A percentile compares a stretch with the other conserved stretches of the same genome.
Conservation (phyloP, 2,329 filamentous ascomycete species). For the Paracamarosporium sp. region DNA sequence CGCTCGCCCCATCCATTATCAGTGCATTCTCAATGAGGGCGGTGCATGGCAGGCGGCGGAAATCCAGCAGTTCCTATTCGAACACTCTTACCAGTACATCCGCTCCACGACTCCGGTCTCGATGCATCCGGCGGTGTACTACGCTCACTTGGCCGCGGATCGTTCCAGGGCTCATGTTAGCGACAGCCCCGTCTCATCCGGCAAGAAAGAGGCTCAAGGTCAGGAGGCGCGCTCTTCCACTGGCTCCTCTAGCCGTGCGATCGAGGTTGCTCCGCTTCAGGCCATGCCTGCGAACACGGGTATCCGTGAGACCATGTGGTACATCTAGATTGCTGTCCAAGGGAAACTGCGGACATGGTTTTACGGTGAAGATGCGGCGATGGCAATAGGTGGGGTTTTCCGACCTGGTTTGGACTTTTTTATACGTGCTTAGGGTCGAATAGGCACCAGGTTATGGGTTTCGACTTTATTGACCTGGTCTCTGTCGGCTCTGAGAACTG, state of each 20-base stretch:
- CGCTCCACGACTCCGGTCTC: slow-evolving; percentile 93
- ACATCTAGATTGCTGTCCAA: slow-evolving; percentile 44
- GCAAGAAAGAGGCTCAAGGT: slow-evolving; percentile 45
- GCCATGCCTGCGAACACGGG: slow-evolving; percentile 47
- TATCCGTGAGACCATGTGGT: slow-evolving; percentile 57
- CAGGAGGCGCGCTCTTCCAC: slow-evolving; percentile 32
- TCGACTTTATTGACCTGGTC: background rate
- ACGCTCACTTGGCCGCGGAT: slow-evolving; percentile 86
- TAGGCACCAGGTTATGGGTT: background rate
- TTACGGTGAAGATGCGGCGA: background rate
- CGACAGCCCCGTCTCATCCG: slow-evolving; percentile 43
- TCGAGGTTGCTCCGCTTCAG: slow-evolving; percentile 49
- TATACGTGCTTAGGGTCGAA: background rate
- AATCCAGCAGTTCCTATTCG: slow-evolving; percentile 88
- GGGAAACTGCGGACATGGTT: background rate
- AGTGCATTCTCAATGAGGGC: slow-evolving; percentile 82
- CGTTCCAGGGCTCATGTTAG: slow-evolving; percentile 80
- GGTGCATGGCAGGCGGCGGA: slow-evolving; percentile 68
- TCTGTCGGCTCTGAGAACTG: background rate
- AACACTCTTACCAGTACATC: slow-evolving; percentile 92
- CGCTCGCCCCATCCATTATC: slow-evolving; percentile 89
- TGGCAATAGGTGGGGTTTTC: background rate
- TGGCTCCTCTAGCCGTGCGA: slow-evolving; percentile 33
- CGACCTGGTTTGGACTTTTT: background rate
- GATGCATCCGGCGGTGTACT: slow-evolving; percentile 88